These are phyloP conservation scores for Leccinum truebloodii DNA, from an alignment of 768 basidiomycete genomes.

Conservation along the genomic window DNA sequence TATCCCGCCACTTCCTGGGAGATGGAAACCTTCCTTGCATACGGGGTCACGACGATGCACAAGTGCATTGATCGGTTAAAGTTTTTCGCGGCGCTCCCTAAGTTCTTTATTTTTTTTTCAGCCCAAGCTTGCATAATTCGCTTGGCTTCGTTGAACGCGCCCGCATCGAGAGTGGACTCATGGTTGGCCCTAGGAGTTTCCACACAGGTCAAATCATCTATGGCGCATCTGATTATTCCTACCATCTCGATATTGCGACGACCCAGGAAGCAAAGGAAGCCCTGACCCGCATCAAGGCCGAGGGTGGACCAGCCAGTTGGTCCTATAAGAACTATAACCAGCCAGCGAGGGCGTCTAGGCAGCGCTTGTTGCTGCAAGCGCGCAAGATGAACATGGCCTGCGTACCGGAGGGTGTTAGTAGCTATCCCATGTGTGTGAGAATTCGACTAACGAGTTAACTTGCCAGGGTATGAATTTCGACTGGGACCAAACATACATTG, in stretches of 20 bases:
- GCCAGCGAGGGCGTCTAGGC: constrained; percentile 67
- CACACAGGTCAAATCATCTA: constrained; percentile 64
- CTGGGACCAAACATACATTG: constrained; percentile 77
- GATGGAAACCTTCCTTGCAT: constrained; percentile 71
- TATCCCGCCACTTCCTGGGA: constrained; percentile 75
- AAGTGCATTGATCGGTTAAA: constrained; percentile 46
- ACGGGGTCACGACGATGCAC: constrained; percentile 75
- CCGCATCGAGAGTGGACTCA: constrained; percentile 66
- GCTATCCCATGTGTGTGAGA: background rate
- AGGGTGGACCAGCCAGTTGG: constrained; percentile 68
- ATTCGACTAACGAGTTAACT: background rate
- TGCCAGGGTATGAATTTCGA: constrained; percentile 68
- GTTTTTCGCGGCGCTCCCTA: background rate
- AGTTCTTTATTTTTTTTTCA: constrained; percentile 23
- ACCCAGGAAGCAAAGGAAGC: constrained; percentile 65
- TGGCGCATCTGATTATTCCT: constrained; percentile 47
- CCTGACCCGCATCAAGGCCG: constrained; percentile 65
- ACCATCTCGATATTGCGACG: constrained; percentile 65
- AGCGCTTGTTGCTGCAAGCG: constrained; percentile 62
- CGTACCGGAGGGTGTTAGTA: constrained; percentile 64
- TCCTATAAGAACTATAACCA: constrained; percentile 82
- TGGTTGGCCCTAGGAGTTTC: constrained; percentile 72
- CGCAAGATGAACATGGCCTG: constrained; percentile 66
- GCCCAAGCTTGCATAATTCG: constrained; percentile 65
- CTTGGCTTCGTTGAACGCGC: constrained; percentile 65